phyloP scores from a whole-genome alignment of 1,284 basidiomycete genomes.

The Trichosporon coremiiforme region DNA sequence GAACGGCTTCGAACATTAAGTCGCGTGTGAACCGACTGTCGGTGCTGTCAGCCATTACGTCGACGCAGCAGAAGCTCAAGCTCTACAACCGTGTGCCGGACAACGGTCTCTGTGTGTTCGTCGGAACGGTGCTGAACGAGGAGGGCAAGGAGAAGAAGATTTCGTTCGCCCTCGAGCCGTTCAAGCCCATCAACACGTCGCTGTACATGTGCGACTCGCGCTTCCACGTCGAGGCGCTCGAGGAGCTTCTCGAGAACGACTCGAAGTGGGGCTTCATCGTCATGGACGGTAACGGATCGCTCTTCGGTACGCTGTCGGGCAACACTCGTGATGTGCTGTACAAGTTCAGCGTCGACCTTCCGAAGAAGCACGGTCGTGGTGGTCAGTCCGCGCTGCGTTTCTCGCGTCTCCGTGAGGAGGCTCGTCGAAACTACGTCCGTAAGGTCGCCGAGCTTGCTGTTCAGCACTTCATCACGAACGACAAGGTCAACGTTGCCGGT shows the following conservation, averaged over 20 bases:
- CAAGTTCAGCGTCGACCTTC: conserved; percentile 98
- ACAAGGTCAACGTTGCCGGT: conserved; percentile 97
- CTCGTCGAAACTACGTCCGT: conserved; percentile 98
- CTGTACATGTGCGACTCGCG: conserved; percentile 99
- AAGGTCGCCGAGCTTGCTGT: conserved; percentile 97
- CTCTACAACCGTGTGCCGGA: conserved; percentile 94
- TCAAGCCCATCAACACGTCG: conserved; percentile 98
- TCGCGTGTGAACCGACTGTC: conserved; percentile 98
- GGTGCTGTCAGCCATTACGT: conserved; percentile 96
- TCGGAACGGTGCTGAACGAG: conserved; percentile 96
- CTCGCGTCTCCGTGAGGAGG: conserved; percentile 98
- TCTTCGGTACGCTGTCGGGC: conserved; percentile 93
- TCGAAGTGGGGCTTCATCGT: conserved; percentile 99
- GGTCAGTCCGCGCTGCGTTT: conserved; percentile 99
- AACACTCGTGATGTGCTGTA: conserved; percentile 97
- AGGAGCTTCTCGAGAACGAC: conserved; percentile 95
- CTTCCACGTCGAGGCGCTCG: conserved; percentile 97
- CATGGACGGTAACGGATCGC: conserved; percentile 66
- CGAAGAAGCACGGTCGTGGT: conserved; percentile 99
- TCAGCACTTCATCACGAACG: conserved; percentile 96
- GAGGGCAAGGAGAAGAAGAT: conserved; percentile 99
- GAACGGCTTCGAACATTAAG: conserved; percentile 98
- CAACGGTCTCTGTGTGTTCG: conserved; percentile 95
- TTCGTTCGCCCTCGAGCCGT: conserved; percentile 95
- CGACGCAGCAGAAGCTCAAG: conserved; percentile 97